A percentile compares a stretch with the other conserved stretches of the same genome.
Evolutionary conservation across 1,139 yeast species (phyloP).

Genomic region (Hyphopichia pseudoburtonii): DNA sequence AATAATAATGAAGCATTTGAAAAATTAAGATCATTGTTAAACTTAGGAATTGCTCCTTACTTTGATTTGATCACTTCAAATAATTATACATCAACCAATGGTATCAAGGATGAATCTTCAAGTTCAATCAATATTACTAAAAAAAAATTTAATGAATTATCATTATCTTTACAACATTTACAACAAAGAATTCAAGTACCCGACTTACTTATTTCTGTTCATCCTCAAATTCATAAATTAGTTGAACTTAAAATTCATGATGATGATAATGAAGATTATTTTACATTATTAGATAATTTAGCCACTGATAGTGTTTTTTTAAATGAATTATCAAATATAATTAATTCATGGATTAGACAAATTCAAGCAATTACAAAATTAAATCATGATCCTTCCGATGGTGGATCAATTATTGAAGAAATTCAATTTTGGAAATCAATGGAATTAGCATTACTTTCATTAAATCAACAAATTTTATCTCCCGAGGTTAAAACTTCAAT

Average conservation of each 20-base stretch:
- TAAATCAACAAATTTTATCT: constrained; percentile 58
- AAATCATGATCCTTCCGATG: constrained; percentile 53
- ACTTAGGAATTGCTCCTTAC: constrained; percentile 41
- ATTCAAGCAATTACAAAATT: constrained; percentile 59
- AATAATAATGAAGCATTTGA: constrained; percentile 46
- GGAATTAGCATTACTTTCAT: constrained; percentile 58
- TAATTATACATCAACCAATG: constrained; percentile 7
- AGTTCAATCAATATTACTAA: constrained; percentile 45
- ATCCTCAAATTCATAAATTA: constrained; percentile 47
- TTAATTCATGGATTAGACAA: constrained; percentile 71
- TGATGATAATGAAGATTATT: constrained; percentile 15
- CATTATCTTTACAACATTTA: constrained; percentile 65
- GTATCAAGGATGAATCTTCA: constrained; percentile 8
- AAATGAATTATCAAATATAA: constrained; percentile 65
- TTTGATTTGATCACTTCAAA: constrained; percentile 25
- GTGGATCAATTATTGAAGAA: constrained; percentile 64
- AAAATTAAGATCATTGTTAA: constrained; percentile 57
- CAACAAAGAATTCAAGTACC: constrained; percentile 73
- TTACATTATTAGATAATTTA: constrained; percentile 29
- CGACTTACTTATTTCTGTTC: constrained; percentile 52
- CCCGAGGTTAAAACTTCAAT: constrained; percentile 60
- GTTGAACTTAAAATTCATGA: constrained; percentile 18
- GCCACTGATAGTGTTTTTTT: constrained; percentile 55
- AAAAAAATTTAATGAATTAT: constrained; percentile 68
- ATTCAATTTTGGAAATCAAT: constrained; percentile 77